These are phyloP conservation scores for Lipomyces spencermartinsiae DNA, from an alignment of 805 yeast species.

Conservation along the genomic window DNA sequence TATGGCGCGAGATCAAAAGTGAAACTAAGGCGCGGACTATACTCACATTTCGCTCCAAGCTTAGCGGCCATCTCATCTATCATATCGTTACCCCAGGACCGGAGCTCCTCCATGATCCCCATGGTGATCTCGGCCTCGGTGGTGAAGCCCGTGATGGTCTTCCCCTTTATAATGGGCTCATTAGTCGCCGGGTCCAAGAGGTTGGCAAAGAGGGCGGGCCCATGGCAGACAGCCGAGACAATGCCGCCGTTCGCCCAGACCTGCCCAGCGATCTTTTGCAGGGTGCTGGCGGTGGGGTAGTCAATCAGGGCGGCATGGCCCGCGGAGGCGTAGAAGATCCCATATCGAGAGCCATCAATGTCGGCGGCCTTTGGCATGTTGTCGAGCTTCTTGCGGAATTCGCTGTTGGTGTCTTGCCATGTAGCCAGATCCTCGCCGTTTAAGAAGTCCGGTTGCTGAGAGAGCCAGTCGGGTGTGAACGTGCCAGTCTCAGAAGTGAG, in stretches of 20 bases:
- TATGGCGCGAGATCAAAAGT: not conserved
- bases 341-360: slow-evolving; percentile 53
- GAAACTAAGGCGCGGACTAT: not conserved
- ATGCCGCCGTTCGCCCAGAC: slow-evolving; percentile 61
- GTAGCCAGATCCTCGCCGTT: slow-evolving; percentile 53
- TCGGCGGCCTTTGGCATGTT: slow-evolving; percentile 48
- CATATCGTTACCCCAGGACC: slow-evolving; percentile 42
- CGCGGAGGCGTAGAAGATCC: slow-evolving; percentile 65
- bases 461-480: slow-evolving; percentile 64
- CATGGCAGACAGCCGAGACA: slow-evolving; percentile 71
- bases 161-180: slow-evolving; percentile 56
- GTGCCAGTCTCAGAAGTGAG: slow-evolving; percentile 65
- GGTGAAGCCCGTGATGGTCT: slow-evolving; percentile 65
- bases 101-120: slow-evolving; percentile 45
- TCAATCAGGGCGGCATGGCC: slow-evolving; percentile 70
- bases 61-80: slow-evolving; percentile 50
- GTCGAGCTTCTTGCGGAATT: slow-evolving; percentile 50
- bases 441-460: slow-evolving; percentile 52
- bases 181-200: slow-evolving; percentile 54
- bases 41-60: slow-evolving; percentile 8
- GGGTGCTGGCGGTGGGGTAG: slow-evolving; percentile 58
- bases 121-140: slow-evolving; percentile 56
- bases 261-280: slow-evolving; percentile 54
- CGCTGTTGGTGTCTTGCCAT: slow-evolving; percentile 47
- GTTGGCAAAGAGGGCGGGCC: slow-evolving; percentile 62